These are phyloP conservation scores for Trichophyton schoenleinii DNA, from an alignment of 2,329 filamentous ascomycete species.

Conservation along the genomic window DNA sequence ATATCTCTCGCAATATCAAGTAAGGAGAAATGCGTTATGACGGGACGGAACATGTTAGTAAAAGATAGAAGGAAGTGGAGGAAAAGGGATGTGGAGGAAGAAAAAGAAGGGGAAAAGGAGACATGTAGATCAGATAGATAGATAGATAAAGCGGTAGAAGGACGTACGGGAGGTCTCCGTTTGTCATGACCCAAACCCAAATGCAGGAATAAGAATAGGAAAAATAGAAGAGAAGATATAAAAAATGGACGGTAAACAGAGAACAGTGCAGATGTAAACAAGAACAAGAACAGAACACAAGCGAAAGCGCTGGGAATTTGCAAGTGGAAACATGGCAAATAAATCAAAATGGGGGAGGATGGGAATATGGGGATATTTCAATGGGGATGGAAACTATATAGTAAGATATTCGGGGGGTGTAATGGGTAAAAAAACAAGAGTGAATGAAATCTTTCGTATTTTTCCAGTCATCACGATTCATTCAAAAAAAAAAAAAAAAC, in stretches of 20 bases:
- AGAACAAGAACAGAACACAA: background rate
- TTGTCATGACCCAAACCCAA: slow-evolving; percentile 2
- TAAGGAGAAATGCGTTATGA: background rate
- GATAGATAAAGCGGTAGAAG: background rate
- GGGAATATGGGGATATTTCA: background rate
- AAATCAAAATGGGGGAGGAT: background rate
- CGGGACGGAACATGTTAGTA: background rate
- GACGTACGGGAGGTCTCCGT: background rate
- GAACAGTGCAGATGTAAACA: background rate
- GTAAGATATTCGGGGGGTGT: background rate
- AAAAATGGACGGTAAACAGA: background rate
- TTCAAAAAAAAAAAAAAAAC: background rate
- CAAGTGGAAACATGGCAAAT: background rate
- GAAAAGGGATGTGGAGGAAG: background rate
- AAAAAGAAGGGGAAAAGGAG: background rate
- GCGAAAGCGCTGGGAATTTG: background rate
- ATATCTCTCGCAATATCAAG: background rate
- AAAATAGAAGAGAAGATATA: background rate
- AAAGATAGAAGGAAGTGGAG: background rate
- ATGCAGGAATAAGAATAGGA: background rate
- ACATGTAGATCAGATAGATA: background rate
- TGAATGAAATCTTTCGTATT: background rate
- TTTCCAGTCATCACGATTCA: background rate
- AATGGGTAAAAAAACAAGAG: background rate
- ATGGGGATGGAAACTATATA: background rate